Conservation (phyloP, 768 basidiomycete species). For the Lactifluus subvellereus region DNA sequence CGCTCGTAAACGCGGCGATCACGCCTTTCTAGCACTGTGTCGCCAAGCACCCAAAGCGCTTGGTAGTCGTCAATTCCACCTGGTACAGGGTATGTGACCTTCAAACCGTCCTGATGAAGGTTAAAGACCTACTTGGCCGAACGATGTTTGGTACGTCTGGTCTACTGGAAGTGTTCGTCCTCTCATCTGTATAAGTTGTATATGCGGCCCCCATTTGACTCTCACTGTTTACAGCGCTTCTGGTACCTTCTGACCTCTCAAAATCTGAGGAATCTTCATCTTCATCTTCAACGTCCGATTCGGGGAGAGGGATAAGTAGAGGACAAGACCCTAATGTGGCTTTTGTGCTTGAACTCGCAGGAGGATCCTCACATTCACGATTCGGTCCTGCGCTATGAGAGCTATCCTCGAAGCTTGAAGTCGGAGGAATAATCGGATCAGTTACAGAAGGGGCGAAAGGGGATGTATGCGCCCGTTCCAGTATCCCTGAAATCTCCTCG, state of each 20-base stretch:
- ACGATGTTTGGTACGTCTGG: background rate
- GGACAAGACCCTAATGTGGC: background rate
- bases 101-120: background rate
- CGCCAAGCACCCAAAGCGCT: constrained; percentile 13
- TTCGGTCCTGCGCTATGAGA: background rate
- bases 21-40: constrained; percentile 4
- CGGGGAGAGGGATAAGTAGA: constrained; percentile 3
- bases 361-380: background rate
- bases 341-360: background rate
- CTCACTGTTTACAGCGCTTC: background rate
- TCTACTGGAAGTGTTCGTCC: no score
- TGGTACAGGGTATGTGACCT: background rate
- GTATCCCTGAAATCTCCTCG: background rate
- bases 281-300: constrained; percentile 12
- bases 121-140: background rate
- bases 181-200: background rate
- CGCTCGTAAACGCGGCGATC: constrained; percentile 11
- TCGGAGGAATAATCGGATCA: background rate
- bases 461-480: background rate
- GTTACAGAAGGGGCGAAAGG: background rate
- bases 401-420: background rate
- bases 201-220: background rate
- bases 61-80: background rate
- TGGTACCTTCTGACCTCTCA: background rate
- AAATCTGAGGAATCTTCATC: background rate